These are phyloP conservation scores for Saturnispora kantuleensis DNA, from an alignment of 805 yeast species.

Conservation along the genomic window DNA sequence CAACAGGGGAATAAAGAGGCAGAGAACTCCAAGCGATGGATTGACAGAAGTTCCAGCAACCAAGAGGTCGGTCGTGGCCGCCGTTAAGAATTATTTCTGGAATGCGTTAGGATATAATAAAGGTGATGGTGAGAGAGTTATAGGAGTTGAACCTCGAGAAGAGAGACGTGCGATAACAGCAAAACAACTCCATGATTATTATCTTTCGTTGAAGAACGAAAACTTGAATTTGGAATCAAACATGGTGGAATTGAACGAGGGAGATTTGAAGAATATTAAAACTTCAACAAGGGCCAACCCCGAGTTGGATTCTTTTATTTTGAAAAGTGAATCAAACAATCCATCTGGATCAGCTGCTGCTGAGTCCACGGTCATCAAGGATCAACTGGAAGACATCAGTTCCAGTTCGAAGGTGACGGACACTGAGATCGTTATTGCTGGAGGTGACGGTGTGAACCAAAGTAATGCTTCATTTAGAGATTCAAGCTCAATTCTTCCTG, in stretches of 20 bases:
- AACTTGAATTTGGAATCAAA: constrained; percentile 7
- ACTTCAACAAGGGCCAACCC: not conserved
- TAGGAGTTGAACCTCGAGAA: not conserved
- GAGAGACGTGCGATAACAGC: constrained; percentile 15
- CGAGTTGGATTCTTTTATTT: constrained; percentile 19
- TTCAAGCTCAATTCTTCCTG: constrained; percentile 13
- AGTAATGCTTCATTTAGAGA: not conserved
- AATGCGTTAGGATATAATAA: constrained; percentile 1
- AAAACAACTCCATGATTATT: constrained; percentile 20
- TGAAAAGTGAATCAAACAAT: constrained; percentile 13
- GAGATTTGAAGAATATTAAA: constrained; percentile 10
- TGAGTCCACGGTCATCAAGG: constrained; percentile 12
- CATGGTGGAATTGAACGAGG: too few relatives aligned
- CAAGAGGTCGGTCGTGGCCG: not conserved
- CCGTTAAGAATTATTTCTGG: constrained; percentile 1
- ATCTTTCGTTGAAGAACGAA: constrained; percentile 19
- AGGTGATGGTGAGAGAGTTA: not conserved
- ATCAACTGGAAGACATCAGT: not conserved
- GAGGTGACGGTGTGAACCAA: not conserved
- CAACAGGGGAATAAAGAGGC: constrained; percentile 1
- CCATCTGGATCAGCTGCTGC: constrained; percentile 1
- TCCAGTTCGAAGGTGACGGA: not conserved
- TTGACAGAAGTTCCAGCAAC: not conserved
- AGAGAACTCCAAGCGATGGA: not conserved
- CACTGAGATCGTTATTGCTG: constrained; percentile 1